These are phyloP conservation scores for Amaranthus hypochondriacus DNA, from an alignment of 148 eudicot genomes.

Conservation along the genomic window DNA sequence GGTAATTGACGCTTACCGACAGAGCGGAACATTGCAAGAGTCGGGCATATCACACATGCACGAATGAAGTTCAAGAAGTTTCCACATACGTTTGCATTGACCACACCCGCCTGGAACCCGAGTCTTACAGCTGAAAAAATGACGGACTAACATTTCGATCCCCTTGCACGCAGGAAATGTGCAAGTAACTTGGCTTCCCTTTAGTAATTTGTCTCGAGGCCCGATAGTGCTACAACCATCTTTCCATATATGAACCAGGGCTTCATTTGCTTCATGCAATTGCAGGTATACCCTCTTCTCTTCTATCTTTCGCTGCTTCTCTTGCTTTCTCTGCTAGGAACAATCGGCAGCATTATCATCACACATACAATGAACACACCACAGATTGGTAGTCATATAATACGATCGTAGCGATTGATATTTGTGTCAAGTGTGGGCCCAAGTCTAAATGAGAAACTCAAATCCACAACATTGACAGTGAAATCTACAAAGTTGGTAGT, in stretches of 20 bases:
- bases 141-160: slow-evolving; percentile 63
- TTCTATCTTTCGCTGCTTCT: slow-evolving; percentile 46
- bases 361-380: not conserved
- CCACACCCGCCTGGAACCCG: slow-evolving; percentile 77
- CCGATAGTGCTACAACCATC: slow-evolving; percentile 84
- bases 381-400: not conserved
- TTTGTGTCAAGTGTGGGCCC: no score
- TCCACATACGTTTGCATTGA: slow-evolving; percentile 84
- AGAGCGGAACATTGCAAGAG: slow-evolving; percentile 75
- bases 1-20: slow-evolving; percentile 42
- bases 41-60: slow-evolving; percentile 65
- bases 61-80: slow-evolving; percentile 80
- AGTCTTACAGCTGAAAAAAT: slow-evolving; percentile 57
- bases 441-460: no score
- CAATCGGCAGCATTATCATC: slow-evolving; percentile 5
- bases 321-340: slow-evolving; percentile 53
- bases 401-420: no score
- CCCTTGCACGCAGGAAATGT: slow-evolving; percentile 64
- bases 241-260: slow-evolving; percentile 68
- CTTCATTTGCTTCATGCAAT: slow-evolving; percentile 73
- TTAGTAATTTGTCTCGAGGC: slow-evolving; percentile 62
- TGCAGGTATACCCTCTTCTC: slow-evolving; percentile 63
- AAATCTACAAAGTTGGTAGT: no score
- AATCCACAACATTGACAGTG: no score
- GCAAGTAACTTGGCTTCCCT: slow-evolving; percentile 49